Base-by-base conservation (phyloP, 305 asterid species). In the Fraxinus floribunda region DNA sequence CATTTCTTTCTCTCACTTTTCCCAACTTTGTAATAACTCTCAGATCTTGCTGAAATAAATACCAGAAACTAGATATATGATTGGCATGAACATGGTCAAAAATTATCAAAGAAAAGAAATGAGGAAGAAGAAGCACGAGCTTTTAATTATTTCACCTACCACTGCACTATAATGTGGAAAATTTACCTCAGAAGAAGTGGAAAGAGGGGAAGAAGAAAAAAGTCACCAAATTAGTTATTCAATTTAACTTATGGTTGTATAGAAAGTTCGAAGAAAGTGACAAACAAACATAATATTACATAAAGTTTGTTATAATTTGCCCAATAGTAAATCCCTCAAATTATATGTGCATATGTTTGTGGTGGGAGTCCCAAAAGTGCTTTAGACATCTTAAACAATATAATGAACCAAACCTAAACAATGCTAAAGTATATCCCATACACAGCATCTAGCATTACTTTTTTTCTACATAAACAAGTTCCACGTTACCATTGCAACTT, bases 401-500 rank as follows among this genome's bases (percentile, higher is more conserved):
- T 1, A 5, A 44, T 39, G 64, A 18, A 66, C 20, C 13, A 16
- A 29, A 3, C 55, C 7, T 49, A 68, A 16, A 60, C 71, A 39
- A 60, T 32, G 29, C 26, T 44, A 52, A 72, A 3, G 29, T 15
- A 35, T 18, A 18, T 70, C 35, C 57, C 11, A 13, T 55, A 11
- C 24, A 46, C 16, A 3, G 29, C 44, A 22, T 29, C 38, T 35
- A 36, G 68, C 9, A n/a, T 41, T 13, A 15, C 15, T 34, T 55
- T n/a, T 80, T 72, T 30, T 80, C 29, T 22, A 75, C 49, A 26
- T 46, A 1, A 78, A 52, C 79, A 64, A 26, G 75, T 46, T 70
- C 75, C 18, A 68, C 44, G 84, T 71, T 75, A 96, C 99, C 98
- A 96, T 87, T 80, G 99, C 97, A 87, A 96, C 90, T 93, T 96